Evolutionary conservation across 2,329 filamentous ascomycete species (phyloP), one percentile per base, ranked within the genome.

Genomic region (Rutstroemia sp.): DNA sequence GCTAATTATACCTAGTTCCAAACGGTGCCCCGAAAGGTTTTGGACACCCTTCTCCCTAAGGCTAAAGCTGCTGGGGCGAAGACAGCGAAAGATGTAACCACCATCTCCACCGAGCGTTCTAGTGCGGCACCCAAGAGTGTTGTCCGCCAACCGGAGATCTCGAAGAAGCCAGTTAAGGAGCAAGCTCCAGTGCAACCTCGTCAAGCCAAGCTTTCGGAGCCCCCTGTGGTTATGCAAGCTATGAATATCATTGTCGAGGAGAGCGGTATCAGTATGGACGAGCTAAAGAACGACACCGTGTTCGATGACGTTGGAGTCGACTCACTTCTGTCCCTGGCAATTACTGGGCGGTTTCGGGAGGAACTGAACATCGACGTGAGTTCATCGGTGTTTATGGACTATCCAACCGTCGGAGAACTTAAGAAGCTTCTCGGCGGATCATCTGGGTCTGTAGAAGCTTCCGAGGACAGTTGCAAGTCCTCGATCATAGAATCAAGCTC

Each of bases 301-400:
- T 40, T 53, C 3, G 16, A 5, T 8, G 50, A 53, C 17, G 23
- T 53, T 10, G 50, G 50, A 7, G 45, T 53, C 6, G 50, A 53
- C 34, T 53, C 50, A 9, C 39, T 53, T 14, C 23, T 53, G 2
- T 10, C 39, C 6, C 21, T 53, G 10, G 51, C 27, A 38, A 53
- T 53, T 21, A 27, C 74, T 21, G 79, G 76, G n/a, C 73, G 78
- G 17, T 76, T 83, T 54, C 76, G 78, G 7, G 79, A 82, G 58
- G 78, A 83, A 19, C 68, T 83, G 5, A 30, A 42, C 3, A 66
- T 83, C 7, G 75, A 81, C 51, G 66, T 84, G 7, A 51, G 74
- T 19, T 57, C 57, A 6, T 57, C 59, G 30, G 51, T 60, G 16
- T 54, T 54, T 10, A 38, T 54, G 27, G 42, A 54, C n/a, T 47